Evolutionary conservation across 805 yeast genomes (phyloP).

Genomic region (Candida succiphila): DNA sequence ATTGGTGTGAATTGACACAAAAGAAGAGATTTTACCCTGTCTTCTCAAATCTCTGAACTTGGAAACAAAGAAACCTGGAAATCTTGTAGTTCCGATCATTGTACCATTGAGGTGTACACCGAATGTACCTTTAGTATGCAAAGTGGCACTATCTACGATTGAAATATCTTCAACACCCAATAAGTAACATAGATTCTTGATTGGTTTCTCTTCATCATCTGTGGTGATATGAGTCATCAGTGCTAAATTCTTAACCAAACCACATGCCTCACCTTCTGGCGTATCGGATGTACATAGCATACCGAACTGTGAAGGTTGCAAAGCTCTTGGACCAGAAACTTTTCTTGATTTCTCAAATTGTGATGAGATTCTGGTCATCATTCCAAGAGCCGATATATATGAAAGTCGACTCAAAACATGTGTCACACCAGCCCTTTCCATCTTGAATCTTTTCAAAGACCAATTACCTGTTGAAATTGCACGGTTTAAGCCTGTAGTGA

Average conservation of each 20-base stretch:
- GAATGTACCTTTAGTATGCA: slow-evolving; percentile 69
- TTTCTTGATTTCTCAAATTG: slow-evolving; percentile 97
- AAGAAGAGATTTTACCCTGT: slow-evolving; percentile 76
- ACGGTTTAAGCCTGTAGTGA: slow-evolving; percentile 88
- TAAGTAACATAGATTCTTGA: slow-evolving; percentile 61
- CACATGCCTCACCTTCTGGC: slow-evolving; percentile 99
- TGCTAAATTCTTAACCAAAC: slow-evolving; percentile 92
- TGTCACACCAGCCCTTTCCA: slow-evolving; percentile 99
- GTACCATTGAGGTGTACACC: slow-evolving; percentile 94
- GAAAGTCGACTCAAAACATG: slow-evolving; percentile 89
- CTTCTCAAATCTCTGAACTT: slow-evolving; percentile 77
- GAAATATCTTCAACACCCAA: slow-evolving; percentile 87
- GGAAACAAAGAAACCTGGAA: slow-evolving; percentile 72
- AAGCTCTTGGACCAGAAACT: slow-evolving; percentile 97
- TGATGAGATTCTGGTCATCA: slow-evolving; percentile 99
- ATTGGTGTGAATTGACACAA: slow-evolving; percentile 84
- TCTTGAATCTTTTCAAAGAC: slow-evolving; percentile 97
- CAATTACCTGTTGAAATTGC: slow-evolving; percentile 99
- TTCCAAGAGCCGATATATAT: slow-evolving; percentile 91
- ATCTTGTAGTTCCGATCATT: slow-evolving; percentile 78
- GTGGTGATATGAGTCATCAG: slow-evolving; percentile 98
- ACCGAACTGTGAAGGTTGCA: slow-evolving; percentile 98
- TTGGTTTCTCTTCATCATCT: slow-evolving; percentile 92
- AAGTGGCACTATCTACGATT: slow-evolving; percentile 69
- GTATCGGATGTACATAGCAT: slow-evolving; percentile 99